phyloP scores from a whole-genome alignment of 176 grass and related monocot genomes.

The Secale cereale region DNA sequence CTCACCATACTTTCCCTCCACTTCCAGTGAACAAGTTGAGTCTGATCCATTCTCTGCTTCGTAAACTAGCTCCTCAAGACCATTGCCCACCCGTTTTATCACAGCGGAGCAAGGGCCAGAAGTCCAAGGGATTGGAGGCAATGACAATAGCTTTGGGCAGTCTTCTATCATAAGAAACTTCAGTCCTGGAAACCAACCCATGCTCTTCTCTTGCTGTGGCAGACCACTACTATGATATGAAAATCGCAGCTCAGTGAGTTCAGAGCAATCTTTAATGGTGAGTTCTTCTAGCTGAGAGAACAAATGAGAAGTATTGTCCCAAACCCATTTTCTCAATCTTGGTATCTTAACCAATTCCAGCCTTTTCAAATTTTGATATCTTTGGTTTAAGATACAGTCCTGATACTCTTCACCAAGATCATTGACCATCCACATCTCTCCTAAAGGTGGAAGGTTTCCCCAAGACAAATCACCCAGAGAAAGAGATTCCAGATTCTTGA shows the following conservation, averaged over 20 bases:
- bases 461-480: background rate
- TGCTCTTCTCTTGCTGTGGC: background rate
- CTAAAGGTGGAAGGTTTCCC: background rate
- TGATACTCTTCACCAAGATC: background rate
- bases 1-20: fast-evolving
- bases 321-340: background rate
- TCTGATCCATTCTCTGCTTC: fast-evolving
- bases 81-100: fast-evolving
- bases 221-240: too few relatives aligned
- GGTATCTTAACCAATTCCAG: too few relatives aligned
- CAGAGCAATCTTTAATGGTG: background rate
- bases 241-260: background rate
- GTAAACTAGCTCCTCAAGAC: fast-evolving
- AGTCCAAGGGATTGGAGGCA: background rate
- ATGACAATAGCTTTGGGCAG: background rate
- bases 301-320: background rate
- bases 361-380: too few relatives aligned
- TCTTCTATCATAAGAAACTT: background rate
- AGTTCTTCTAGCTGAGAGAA: background rate
- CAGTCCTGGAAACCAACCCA: background rate
- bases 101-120: fast-evolving
- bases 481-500: background rate
- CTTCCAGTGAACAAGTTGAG: too few relatives aligned
- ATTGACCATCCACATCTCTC: background rate
- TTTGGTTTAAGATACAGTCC: background rate